Evolutionary conservation across 129 eudicot species (phyloP), one percentile per base, ranked within the genome.

Genomic region (Centrapalus pauciflorus): DNA sequence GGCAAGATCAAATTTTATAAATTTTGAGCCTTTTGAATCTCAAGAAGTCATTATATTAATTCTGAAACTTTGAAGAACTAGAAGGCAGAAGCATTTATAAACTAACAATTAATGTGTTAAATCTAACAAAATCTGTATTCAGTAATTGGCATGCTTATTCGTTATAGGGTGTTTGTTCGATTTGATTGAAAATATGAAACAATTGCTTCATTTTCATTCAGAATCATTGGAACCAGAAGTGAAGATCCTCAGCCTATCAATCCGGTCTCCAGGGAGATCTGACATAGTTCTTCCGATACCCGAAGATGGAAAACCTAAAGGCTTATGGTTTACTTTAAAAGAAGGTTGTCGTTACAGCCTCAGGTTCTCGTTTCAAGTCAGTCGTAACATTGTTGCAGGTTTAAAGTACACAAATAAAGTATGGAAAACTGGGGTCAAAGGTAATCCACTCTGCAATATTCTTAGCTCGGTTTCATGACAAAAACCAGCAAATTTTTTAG

Each of bases 341-440:
- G 91, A 82, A 81, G 87, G 91, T 45, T 75, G 81, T 64, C 81
- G 21, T 51, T 85, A 85, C 61, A 76, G 81, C 73, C 62, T 85
- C 28, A 63, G 76, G 72, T 85, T 85, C 74, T 64, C 87, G 5
- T 85, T 85, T 62, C 83, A 81, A 74, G 91, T 85, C 37, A 66
- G 72, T 24, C 79, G 61, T 51, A 85, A 85, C 77, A 82, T 85
- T 30, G 91, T 85, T 62, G 45, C 84, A 1, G 91, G 91, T 65
- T 71, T 85, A 16, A 81, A 80, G 70, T 85, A 81, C 83, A 79
- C 84, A 48, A 85, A 82, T 71, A 69, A 71, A 13, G 87, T 85
- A 13, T 85, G 91, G 91, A 85, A 77, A 79, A 85, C 91, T 52
- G 85, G 91, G 16, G 75, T 85, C 56, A 85, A 73, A 38, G 91